phyloP scores from a whole-genome alignment of 345 rosid genomes.

The Eucalyptus erythrocorys region DNA sequence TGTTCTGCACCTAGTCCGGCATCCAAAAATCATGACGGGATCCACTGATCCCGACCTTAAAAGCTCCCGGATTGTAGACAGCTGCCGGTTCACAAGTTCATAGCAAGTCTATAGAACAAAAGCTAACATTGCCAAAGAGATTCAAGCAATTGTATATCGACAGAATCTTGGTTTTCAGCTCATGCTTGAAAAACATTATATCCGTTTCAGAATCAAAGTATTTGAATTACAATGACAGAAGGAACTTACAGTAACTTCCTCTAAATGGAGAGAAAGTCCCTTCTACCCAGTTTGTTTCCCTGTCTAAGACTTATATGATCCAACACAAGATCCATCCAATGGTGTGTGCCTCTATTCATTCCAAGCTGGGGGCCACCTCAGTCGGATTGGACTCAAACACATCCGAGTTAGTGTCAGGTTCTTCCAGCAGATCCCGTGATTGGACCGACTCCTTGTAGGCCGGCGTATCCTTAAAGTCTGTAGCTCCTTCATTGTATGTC shows the following conservation, averaged over 20 bases:
- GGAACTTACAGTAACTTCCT: not conserved
- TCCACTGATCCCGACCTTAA: not conserved
- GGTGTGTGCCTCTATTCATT: constrained; percentile 2
- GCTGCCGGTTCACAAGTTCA: not conserved
- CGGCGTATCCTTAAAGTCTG: constrained; percentile 86
- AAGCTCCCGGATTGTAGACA: not conserved
- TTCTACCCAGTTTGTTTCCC: not conserved
- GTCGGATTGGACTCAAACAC: constrained; percentile 97
- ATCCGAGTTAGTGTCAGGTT: constrained; percentile 55
- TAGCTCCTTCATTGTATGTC: constrained; percentile 86
- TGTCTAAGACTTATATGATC: not conserved
- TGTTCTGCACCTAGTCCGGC: not conserved
- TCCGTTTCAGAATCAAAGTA: not conserved
- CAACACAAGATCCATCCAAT: not conserved
- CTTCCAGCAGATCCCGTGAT: constrained; percentile 65
- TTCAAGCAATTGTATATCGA: not conserved
- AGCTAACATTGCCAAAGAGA: not conserved
- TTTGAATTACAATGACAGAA: not conserved
- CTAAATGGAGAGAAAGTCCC: not conserved
- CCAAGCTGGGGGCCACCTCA: constrained; percentile 90
- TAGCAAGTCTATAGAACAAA: not conserved
- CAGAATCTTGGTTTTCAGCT: not conserved
- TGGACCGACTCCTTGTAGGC: constrained; percentile 69
- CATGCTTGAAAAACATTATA: not conserved
- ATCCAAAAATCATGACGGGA: not conserved